Base-by-base conservation (phyloP, 495 filamentous ascomycete genomes). In the Filosporella fistucella region DNA sequence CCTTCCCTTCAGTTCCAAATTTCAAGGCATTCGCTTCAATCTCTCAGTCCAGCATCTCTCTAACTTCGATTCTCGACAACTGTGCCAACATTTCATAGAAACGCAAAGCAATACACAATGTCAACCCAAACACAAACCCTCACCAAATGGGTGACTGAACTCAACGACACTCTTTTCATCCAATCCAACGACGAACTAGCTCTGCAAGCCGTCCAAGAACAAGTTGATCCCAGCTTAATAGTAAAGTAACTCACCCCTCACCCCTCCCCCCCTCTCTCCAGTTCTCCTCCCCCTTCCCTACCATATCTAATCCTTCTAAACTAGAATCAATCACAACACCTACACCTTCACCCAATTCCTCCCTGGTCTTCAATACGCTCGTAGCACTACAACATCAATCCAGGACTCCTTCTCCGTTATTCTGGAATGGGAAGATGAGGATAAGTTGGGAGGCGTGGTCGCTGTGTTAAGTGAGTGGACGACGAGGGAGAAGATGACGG, bases 221-320 rank as follows among this genome's bases (percentile, higher is more conserved):
- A 42, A 42, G 38, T 42, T 42, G 38, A 42, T 42, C 38, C 38
- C 10, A 42, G 38, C 20, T 25, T 42, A 16, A 23, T 42, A 22
- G 38, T 42, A 10, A 42, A 42, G 38, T 42, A 42, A 9, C 6
- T 14, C 9, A 42, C 38, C 38, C 21, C n/a, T n/a, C n/a, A n/a
- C n/a, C n/a, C n/a, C n/a, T n/a, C n/a, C n/a, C n/a, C n/a, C n/a
- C n/a, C n/a, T n/a, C n/a, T n/a, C n/a, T n/a, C n/a, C n/a, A n/a
- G n/a, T n/a, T n/a, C n/a, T n/a, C n/a, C n/a, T n/a, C n/a, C n/a
- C n/a, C n/a, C n/a, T n/a, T n/a, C n/a, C n/a, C n/a, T n/a, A n/a
- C n/a, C n/a, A n/a, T n/a, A n/a, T n/a, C n/a, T n/a, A n/a, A n/a
- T n/a, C n/a, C n/a, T n/a, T n/a, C n/a, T n/a, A n/a, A 11, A 18